Evolutionary conservation across 1,284 basidiomycete species (phyloP).

Genomic region (Sparassis latifolia): DNA sequence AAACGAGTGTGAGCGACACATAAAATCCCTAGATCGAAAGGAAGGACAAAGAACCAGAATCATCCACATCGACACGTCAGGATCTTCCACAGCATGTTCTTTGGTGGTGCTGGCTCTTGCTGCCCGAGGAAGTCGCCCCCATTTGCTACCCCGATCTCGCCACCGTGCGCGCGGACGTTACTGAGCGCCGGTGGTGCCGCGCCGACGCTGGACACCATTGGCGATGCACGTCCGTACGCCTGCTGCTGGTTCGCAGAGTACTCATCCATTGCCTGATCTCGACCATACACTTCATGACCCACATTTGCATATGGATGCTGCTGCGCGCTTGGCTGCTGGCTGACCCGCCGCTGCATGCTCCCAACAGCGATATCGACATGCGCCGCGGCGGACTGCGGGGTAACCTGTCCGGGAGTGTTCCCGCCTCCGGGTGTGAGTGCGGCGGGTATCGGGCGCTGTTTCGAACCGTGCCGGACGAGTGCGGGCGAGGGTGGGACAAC

Average conservation of each 20-base stretch:
- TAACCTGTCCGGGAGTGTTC: constrained; percentile 43
- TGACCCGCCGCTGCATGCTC: constrained; percentile 39
- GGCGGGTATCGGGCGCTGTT: constrained; percentile 52
- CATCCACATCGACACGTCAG: constrained; percentile 72
- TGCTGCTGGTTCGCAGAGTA: constrained; percentile 39
- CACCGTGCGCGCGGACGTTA: constrained; percentile 60
- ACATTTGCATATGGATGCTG: constrained; percentile 66
- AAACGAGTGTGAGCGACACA: constrained; percentile 9
- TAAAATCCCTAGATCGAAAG: constrained; percentile 5
- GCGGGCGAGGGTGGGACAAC: constrained; percentile 69
- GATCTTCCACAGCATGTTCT: constrained; percentile 56
- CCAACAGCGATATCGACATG: constrained; percentile 66
- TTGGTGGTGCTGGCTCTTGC: constrained; percentile 47
- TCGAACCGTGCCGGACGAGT: constrained; percentile 66
- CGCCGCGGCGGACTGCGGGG: constrained; percentile 65
- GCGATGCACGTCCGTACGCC: constrained; percentile 61
- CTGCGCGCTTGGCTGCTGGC: constrained; percentile 29
- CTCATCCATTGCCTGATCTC: constrained; percentile 36
- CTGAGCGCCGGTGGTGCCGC: constrained; percentile 67
- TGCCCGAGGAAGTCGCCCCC: constrained; percentile 55
- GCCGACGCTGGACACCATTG: constrained; percentile 63
- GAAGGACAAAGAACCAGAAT: constrained; percentile 16
- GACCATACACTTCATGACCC: constrained; percentile 43
- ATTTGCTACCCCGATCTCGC: constrained; percentile 58
- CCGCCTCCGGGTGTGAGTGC: constrained; percentile 46